Conservation (phyloP, 2,329 filamentous ascomycete genomes). For the Sarocladium kiliense region DNA sequence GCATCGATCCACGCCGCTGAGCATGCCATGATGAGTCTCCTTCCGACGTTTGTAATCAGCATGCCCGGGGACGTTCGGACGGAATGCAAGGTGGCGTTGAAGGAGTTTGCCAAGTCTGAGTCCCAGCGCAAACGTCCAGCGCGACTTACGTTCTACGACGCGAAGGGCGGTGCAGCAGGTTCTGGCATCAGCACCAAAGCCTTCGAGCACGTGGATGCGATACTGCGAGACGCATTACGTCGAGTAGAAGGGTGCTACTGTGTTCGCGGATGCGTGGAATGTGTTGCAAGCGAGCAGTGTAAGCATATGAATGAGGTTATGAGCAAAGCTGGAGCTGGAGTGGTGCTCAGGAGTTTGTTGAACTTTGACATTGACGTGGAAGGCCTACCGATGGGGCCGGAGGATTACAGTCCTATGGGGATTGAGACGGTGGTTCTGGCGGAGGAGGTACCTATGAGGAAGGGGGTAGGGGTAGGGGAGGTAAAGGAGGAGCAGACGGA, state of each 20-base stretch:
- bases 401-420: constrained; percentile 62
- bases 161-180: constrained; percentile 79
- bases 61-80: constrained; percentile 90
- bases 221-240: constrained; percentile 70
- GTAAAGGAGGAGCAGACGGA: constrained; percentile 12
- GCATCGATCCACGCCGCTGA: constrained; percentile 93
- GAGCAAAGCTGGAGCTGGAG: constrained; percentile 82
- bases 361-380: constrained; percentile 77
- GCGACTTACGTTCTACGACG: constrained; percentile 88
- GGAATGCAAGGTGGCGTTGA: constrained; percentile 84
- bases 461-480: background rate
- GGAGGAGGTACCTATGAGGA: constrained; percentile 50
- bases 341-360: constrained; percentile 73
- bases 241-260: constrained; percentile 75
- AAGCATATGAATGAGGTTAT: constrained; percentile 86
- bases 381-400: constrained; percentile 77
- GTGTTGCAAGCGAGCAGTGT: constrained; percentile 79
- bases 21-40: constrained; percentile 79
- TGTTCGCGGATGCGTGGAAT: constrained; percentile 79
- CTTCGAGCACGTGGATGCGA: constrained; percentile 82
- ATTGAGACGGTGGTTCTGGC: constrained; percentile 81
- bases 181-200: constrained; percentile 87
- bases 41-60: constrained; percentile 87
- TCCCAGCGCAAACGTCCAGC: constrained; percentile 76
- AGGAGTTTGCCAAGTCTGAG: constrained; percentile 74